Percentiles rank a stretch among this genome's conserved stretches.
Evolutionary conservation across 176 grass and related monocot species (phyloP).

Genomic region (Alloteropsis semialata): DNA sequence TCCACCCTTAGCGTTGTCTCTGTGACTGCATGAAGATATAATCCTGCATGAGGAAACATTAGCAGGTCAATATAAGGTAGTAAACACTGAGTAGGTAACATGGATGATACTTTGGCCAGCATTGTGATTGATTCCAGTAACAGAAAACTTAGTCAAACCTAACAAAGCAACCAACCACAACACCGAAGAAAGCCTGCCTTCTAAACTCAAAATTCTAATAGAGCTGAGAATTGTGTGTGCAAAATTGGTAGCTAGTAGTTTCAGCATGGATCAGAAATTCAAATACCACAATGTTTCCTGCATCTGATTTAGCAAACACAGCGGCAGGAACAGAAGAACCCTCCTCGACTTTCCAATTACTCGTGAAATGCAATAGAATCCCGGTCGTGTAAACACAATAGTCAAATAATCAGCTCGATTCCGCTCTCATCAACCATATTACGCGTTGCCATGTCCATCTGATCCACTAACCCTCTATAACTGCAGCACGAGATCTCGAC

Average conservation of each 20-base stretch:
- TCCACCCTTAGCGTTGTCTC: slow-evolving; percentile 92
- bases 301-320: neutral
- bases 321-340: neutral
- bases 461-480: neutral
- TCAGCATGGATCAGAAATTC: neutral
- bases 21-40: slow-evolving; percentile 90
- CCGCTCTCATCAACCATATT: neutral
- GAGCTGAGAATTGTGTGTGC: neutral
- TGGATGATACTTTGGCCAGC: neutral
- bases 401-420: neutral
- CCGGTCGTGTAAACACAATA: neutral
- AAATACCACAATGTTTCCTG: neutral
- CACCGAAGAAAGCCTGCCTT: neutral
- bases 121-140: neutral
- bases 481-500: slow-evolving; percentile 10
- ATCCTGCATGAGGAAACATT: slow-evolving; percentile 51
- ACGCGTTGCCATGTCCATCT: neutral
- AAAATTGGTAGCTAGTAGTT: neutral
- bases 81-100: neutral
- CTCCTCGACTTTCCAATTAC: neutral
- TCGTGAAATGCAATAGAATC: neutral
- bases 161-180: neutral
- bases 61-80: neutral
- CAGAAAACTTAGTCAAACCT: neutral
- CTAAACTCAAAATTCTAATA: neutral